Conservation (phyloP, 257 asterid species). For the Ligustrum vulgare region DNA sequence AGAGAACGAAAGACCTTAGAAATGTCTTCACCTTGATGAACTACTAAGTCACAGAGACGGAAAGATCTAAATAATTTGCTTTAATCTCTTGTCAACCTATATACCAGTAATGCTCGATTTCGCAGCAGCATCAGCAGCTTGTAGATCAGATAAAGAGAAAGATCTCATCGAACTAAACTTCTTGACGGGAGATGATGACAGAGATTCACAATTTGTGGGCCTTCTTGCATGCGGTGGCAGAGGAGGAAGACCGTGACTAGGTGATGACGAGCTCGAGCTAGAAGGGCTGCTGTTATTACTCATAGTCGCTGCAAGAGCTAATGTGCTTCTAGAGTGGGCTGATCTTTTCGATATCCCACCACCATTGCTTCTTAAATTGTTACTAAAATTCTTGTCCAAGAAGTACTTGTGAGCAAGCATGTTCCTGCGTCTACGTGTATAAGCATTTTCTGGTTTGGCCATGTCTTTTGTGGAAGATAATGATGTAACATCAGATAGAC, state of each 20-base stretch:
- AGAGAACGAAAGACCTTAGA: conserved; percentile 32
- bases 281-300: conserved; percentile 54
- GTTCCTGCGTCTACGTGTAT: conserved; percentile 69
- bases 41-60: conserved; percentile 24
- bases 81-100: conserved; percentile 32
- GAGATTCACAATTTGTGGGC: conserved; percentile 31
- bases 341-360: conserved; percentile 64
- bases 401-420: conserved; percentile 54
- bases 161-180: conserved; percentile 64
- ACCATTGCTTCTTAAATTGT: conserved; percentile 32
- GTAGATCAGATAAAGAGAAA: conserved; percentile 75
- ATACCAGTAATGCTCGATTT: conserved; percentile 37
- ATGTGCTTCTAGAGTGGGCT: conserved; percentile 55
- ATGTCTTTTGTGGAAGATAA: conserved; percentile 57
- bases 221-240: conserved; percentile 61
- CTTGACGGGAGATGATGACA: conserved; percentile 46
- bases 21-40: conserved; percentile 65
- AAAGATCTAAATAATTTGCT: conserved; percentile 12
- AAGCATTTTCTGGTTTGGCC: conserved; percentile 69
- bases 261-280: conserved; percentile 54
- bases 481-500: conserved; percentile 63
- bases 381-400: conserved; percentile 51
- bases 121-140: conserved; percentile 46
- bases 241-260: conserved; percentile 63
- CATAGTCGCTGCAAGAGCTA: conserved; percentile 52